These are phyloP conservation scores for Termitomyces sp. DNA, from an alignment of 768 basidiomycete species.

Conservation along the genomic window DNA sequence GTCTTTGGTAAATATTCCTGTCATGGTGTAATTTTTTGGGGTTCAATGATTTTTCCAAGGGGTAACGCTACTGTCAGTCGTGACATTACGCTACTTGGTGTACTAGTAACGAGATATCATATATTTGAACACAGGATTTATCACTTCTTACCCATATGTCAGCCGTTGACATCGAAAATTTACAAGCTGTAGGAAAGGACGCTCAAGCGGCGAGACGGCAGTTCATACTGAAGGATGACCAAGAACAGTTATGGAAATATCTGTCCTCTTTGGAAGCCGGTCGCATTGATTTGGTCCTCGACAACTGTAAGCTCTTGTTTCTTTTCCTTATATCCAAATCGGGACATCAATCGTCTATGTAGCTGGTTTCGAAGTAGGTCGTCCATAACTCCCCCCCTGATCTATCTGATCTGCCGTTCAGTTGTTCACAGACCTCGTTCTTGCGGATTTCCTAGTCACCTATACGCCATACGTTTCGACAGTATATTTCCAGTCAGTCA, in stretches of 20 bases:
- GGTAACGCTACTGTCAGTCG: conserved; percentile 83
- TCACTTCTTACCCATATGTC: conserved; percentile 86
- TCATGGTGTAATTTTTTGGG: neutral
- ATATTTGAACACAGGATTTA: conserved; percentile 57
- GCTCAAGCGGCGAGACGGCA: conserved; percentile 71
- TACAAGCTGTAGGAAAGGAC: conserved; percentile 81
- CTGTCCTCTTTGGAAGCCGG: conserved; percentile 49
- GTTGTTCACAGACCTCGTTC: conserved; percentile 91
- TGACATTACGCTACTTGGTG: neutral
- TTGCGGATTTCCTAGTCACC: conserved; percentile 90
- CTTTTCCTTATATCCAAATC: neutral
- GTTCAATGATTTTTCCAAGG: conserved; percentile 38
- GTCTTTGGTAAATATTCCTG: conserved; percentile 55
- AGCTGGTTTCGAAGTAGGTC: conserved; percentile 86
- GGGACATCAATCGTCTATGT: neutral
- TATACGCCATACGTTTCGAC: conserved; percentile 77
- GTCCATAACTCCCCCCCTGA: neutral
- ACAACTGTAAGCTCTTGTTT: conserved; percentile 61
- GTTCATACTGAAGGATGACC: conserved; percentile 84
- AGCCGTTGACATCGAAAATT: conserved; percentile 71
- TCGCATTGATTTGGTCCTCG: conserved; percentile 82
- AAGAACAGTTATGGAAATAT: conserved; percentile 68
- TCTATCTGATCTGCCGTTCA: conserved; percentile 22
- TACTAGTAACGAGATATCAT: neutral
- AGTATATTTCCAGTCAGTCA: conserved; percentile 84